A percentile compares a stretch with the other conserved stretches of the same genome.
Conservation (phyloP, 2,329 filamentous ascomycete species). For the Akanthomyces uredinophilus region DNA sequence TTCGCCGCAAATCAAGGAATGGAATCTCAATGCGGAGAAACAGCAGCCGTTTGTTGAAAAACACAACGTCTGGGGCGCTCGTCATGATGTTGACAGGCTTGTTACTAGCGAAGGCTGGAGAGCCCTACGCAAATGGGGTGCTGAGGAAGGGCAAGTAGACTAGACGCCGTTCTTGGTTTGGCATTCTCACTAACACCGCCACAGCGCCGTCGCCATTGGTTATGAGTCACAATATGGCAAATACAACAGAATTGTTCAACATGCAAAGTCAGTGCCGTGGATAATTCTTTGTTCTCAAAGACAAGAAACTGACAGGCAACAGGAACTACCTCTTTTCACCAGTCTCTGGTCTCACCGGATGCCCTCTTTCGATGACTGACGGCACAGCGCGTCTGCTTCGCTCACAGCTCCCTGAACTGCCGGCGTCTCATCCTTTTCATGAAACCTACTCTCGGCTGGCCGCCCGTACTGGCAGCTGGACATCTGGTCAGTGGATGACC, state of each 20-base stretch:
- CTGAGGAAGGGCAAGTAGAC: constrained; percentile 8
- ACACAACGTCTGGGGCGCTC: constrained; percentile 15
- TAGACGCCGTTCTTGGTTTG: background rate
- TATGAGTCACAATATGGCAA: constrained; percentile 11
- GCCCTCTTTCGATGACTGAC: constrained; percentile 16
- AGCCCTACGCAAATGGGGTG: constrained; percentile 14
- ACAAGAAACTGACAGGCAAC: background rate
- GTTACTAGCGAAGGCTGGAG: constrained; percentile 16
- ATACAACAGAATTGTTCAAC: constrained; percentile 15
- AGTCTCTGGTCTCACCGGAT: constrained; percentile 14
- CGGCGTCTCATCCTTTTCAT: constrained; percentile 14
- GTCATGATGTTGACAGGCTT: constrained; percentile 15
- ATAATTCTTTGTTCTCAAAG: background rate
- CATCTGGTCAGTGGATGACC: constrained; percentile 18
- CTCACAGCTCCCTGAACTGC: constrained; percentile 6
- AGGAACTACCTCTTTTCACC: constrained; percentile 15
- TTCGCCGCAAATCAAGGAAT: constrained; percentile 10
- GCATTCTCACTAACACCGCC: background rate
- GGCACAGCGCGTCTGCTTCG: constrained; percentile 14
- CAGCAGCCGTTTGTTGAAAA: constrained; percentile 16
- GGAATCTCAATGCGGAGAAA: constrained; percentile 14
- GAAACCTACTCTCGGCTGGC: constrained; percentile 10
- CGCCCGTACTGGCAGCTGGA: constrained; percentile 12
- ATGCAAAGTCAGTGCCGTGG: constrained; percentile 1
- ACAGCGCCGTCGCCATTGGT: constrained; percentile 12